Conservation (phyloP, 2,329 filamentous ascomycete genomes). For the Zalaria obscura region DNA sequence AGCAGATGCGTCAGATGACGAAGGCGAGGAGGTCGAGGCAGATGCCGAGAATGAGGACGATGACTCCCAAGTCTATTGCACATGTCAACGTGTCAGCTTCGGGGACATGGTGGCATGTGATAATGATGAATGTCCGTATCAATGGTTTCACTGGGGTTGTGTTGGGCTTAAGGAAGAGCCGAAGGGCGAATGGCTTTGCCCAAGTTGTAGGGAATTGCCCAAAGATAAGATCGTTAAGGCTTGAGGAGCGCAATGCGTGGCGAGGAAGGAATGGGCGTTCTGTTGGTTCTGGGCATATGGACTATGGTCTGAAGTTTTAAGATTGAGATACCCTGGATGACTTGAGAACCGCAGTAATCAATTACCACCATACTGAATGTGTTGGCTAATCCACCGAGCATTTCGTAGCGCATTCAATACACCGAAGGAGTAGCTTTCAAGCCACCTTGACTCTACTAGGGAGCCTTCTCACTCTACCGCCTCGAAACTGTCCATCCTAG, state of each 20-base stretch:
- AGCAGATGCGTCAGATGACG: slow-evolving; percentile 6
- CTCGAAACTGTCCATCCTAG: too few species aligned
- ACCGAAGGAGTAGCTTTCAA: too few species aligned
- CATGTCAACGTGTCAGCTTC: slow-evolving; percentile 70
- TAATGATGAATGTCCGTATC: slow-evolving; percentile 64
- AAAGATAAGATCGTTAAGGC: slow-evolving; percentile 25
- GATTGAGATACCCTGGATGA: too few species aligned
- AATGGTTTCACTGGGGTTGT: slow-evolving; percentile 76
- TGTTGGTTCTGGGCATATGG: too few species aligned
- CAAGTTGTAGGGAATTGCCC: slow-evolving; percentile 19
- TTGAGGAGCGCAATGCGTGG: neutral
- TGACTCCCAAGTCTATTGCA: slow-evolving; percentile 66
- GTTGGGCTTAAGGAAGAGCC: slow-evolving; percentile 36
- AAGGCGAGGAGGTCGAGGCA: slow-evolving; percentile 24
- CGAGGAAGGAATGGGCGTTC: too few species aligned
- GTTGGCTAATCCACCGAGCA: too few species aligned
- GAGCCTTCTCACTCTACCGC: too few species aligned
- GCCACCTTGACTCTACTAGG: too few species aligned
- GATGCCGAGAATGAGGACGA: slow-evolving; percentile 50
- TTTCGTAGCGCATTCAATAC: too few species aligned
- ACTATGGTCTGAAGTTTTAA: too few species aligned
- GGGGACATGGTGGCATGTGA: slow-evolving; percentile 85
- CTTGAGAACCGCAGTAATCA: too few species aligned
- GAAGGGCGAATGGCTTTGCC: slow-evolving; percentile 36
- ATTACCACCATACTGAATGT: too few species aligned